Percentiles rank a stretch among this genome's conserved stretches.
These are phyloP conservation scores for Fagus sylvatica DNA, from an alignment of 306 rosid genomes.

Conservation along the genomic window DNA sequence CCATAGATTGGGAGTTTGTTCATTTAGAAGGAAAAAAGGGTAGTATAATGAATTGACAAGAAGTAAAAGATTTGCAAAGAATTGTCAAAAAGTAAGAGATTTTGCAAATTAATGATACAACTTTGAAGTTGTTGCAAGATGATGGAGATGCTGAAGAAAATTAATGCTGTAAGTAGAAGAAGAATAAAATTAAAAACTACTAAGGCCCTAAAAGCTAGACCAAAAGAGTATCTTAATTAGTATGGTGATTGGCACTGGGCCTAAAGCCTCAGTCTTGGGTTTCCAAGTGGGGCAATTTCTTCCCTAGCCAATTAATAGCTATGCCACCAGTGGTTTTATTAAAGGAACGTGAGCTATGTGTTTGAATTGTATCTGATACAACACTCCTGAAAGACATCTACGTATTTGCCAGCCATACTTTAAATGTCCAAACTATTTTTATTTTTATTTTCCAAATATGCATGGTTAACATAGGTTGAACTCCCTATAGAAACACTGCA, in stretches of 20 bases:
- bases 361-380: not conserved
- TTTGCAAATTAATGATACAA: not conserved
- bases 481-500: not conserved
- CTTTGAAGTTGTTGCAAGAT: not conserved
- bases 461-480: not conserved
- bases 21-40: no score
- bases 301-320: no score
- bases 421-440: not conserved
- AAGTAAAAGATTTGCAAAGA: not conserved
- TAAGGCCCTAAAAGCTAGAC: not conserved
- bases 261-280: no score
- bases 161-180: not conserved
- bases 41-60: no score
- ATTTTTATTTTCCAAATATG: not conserved
- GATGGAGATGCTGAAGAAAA: not conserved
- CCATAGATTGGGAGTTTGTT: no score
- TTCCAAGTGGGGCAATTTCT: no score
- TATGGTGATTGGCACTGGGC: no score
- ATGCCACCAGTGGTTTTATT: not conserved
- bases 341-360: not conserved
- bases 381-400: not conserved
- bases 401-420: not conserved
- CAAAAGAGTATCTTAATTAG: no score
- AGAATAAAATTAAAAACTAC: not conserved
- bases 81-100: not conserved